Conservation (phyloP, 2,329 filamentous ascomycete species). For the Verticillium nubilum region DNA sequence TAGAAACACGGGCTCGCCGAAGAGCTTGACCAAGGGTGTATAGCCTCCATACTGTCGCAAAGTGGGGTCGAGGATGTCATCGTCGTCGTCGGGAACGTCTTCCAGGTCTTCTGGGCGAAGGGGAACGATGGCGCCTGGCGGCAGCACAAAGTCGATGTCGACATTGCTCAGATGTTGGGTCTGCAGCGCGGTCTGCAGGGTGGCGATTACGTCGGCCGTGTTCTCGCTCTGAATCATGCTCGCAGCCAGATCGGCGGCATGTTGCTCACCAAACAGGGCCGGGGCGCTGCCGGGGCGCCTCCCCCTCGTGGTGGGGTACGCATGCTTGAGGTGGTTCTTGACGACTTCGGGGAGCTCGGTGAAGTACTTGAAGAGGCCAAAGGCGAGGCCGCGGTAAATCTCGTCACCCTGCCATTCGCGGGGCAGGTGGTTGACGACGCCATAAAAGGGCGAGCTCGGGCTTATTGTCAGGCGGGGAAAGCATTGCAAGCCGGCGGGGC, state of each 20-base stretch:
- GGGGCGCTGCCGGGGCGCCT: slow-evolving; percentile 60
- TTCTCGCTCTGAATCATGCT: slow-evolving; percentile 80
- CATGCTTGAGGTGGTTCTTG: slow-evolving; percentile 63
- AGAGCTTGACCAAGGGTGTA: slow-evolving; percentile 67
- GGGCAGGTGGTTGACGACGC: slow-evolving; percentile 82
- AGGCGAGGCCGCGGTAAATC: slow-evolving; percentile 82
- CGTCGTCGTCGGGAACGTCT: slow-evolving; percentile 55
- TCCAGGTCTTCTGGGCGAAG: slow-evolving; percentile 55
- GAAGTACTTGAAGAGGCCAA: slow-evolving; percentile 93
- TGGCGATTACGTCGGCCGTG: slow-evolving; percentile 63
- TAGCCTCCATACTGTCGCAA: slow-evolving; percentile 72
- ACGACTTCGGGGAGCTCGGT: slow-evolving; percentile 73
- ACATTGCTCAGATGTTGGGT: slow-evolving; percentile 79
- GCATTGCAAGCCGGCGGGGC: slow-evolving; percentile 80
- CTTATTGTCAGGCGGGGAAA: slow-evolving; percentile 90
- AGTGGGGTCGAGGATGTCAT: slow-evolving; percentile 59
- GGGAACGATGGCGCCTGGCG: slow-evolving; percentile 68
- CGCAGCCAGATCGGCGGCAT: slow-evolving; percentile 85
- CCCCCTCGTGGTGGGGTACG: slow-evolving; percentile 46
- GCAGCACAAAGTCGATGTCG: slow-evolving; percentile 82
- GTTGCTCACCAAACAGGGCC: slow-evolving; percentile 79
- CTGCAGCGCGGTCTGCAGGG: slow-evolving; percentile 70
- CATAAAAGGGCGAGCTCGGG: slow-evolving; percentile 85
- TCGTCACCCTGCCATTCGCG: slow-evolving; percentile 95
- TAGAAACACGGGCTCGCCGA: slow-evolving; percentile 81